Base-by-base conservation (phyloP, 2,329 filamentous ascomycete genomes). In the Lachnellula occidentalis region DNA sequence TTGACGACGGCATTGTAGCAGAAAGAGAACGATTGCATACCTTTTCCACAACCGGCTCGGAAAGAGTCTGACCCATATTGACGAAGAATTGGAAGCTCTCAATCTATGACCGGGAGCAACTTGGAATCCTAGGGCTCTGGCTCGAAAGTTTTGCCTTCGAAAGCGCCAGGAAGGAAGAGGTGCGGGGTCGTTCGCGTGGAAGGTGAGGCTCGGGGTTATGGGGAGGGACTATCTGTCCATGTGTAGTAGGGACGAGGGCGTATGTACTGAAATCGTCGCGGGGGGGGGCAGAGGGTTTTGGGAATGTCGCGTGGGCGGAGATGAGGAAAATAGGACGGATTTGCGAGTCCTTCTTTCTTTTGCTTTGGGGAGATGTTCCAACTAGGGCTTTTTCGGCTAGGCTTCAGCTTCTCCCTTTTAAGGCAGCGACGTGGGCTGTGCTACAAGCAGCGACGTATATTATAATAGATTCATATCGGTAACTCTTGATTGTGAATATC, bases 21-120 rank as follows among this genome's bases (percentile, higher is more conserved):
- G 15, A 52, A 56, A 53, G 46, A 51, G 49, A 43, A 53, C 41
- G 45, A 53, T 48, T 56, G 74, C 82, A 72, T 82, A 99, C 94
- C 92, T 99, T 99, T 73, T 97, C 94, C 74, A 96, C 88, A 70
- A 99, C 92, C 69, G 94, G 94, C 81, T 99, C 94, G 70, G 92
- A 97, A 71, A 99, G 86, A 75, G 94, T 99, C 81, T 99, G 94
- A 83, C 94, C 94, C 94, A 99, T 99, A 49, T 62, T 69, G 58
- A 56, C 48, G 53, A 54, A 54, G 53, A 55, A 54, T 58, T 55
- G 48, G 22, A 49, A 47, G 55, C 55, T 62, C 62, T 66, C 61
- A 63, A 61, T 57, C 63, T 56, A 61, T 62, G 61, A 58, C 57
- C 53, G 61, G 58, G 57, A 45, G 49, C 50, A 54, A 54, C 48